These are phyloP conservation scores for Castanopsis chinensis DNA, from an alignment of 306 rosid genomes.

Conservation along the genomic window DNA sequence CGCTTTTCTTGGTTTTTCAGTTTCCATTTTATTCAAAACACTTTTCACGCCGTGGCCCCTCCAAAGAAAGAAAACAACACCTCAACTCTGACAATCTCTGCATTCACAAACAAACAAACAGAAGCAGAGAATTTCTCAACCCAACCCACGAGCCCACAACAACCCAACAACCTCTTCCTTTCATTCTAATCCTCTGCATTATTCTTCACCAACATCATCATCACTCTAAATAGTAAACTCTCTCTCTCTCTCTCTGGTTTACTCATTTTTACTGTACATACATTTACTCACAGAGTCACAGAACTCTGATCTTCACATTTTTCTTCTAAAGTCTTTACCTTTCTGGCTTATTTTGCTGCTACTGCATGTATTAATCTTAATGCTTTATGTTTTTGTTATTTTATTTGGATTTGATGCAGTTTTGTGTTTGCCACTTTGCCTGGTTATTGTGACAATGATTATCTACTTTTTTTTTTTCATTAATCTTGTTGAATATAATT, in stretches of 20 bases:
- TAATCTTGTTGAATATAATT: constrained; percentile 5
- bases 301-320: background rate
- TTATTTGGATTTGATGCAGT: constrained; percentile 7
- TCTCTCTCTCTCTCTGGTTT: background rate
- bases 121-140: background rate
- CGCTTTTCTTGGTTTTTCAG: constrained; percentile 23
- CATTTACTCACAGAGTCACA: background rate
- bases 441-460: constrained; percentile 3
- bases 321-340: background rate
- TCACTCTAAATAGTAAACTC: background rate
- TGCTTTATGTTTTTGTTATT: constrained; percentile 4
- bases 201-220: background rate
- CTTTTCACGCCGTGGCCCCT: background rate
- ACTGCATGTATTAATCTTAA: background rate
- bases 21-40: constrained; percentile 5
- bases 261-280: background rate
- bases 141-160: background rate
- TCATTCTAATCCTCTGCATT: background rate
- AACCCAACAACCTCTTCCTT: background rate
- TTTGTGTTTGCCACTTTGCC: constrained; percentile 8
- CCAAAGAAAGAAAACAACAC: background rate
- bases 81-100: background rate
- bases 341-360: background rate
- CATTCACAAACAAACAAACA: background rate
- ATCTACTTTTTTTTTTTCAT: background rate